A percentile compares a stretch with the other conserved stretches of the same genome.
phyloP scores from a whole-genome alignment of 164 flowering plant genomes.

The Warburgia ugandensis region DNA sequence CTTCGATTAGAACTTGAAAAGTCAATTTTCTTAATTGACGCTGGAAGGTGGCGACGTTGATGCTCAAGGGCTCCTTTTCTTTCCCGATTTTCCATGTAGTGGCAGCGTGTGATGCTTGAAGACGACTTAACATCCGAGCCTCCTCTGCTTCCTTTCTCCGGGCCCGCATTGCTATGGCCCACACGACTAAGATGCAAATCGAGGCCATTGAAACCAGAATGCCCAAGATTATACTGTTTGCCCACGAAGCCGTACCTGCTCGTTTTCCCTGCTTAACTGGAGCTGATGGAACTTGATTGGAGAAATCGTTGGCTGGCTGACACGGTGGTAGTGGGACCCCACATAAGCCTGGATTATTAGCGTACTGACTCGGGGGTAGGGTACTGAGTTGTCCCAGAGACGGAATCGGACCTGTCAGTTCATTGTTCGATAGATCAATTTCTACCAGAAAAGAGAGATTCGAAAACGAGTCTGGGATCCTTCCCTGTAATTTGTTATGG shows the following conservation, averaged over 20 bases:
- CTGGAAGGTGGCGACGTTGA: constrained; percentile 72
- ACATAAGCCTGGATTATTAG: constrained; percentile 86
- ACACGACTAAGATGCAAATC: constrained; percentile 54
- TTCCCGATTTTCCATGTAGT: constrained; percentile 89
- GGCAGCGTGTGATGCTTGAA: constrained; percentile 58
- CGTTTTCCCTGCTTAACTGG: constrained; percentile 11
- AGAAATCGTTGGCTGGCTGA: constrained; percentile 14
- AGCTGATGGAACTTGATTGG: constrained; percentile 3
- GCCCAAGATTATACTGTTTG: constrained; percentile 68
- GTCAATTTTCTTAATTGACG: constrained; percentile 53
- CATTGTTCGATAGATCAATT: constrained; percentile 73
- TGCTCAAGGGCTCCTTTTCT: constrained; percentile 81
- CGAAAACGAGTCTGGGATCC: constrained; percentile 78
- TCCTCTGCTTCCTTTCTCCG: constrained; percentile 55
- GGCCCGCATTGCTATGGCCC: constrained; percentile 70
- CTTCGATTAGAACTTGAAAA: constrained; percentile 63
- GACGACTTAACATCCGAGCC: constrained; percentile 54
- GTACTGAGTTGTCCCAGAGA: constrained; percentile 78
- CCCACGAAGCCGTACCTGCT: constrained; percentile 44
- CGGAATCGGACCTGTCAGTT: constrained; percentile 77
- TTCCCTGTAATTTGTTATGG: constrained; percentile 70
- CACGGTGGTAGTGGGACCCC: constrained; percentile 84
- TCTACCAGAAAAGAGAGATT: constrained; percentile 76
- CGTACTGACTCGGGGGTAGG: constrained; percentile 73
- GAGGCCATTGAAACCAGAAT: constrained; percentile 56